Percentiles rank a stretch among this genome's conserved stretches.
These are phyloP conservation scores for Ashbya aceris DNA, from an alignment of 1,139 yeast genomes.

Conservation along the genomic window DNA sequence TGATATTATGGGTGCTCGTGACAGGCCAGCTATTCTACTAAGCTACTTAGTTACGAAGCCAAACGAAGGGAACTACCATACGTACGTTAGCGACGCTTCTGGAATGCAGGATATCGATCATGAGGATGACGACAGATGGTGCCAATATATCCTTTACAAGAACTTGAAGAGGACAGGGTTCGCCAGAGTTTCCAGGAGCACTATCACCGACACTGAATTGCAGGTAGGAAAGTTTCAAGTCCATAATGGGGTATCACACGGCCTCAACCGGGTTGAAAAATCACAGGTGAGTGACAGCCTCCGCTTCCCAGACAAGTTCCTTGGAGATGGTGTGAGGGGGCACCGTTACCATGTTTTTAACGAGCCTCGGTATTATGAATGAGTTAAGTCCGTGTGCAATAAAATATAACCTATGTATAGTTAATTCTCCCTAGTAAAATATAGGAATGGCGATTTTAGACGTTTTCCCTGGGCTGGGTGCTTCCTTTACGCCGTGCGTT, in stretches of 20 bases:
- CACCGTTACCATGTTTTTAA: slow-evolving; percentile 92
- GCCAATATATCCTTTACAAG: slow-evolving; percentile 88
- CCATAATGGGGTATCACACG: slow-evolving; percentile 37
- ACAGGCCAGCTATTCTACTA: slow-evolving; percentile 70
- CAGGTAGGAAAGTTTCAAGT: slow-evolving; percentile 88
- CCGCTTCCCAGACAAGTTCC: slow-evolving; percentile 73
- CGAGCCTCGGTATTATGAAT: slow-evolving; percentile 63
- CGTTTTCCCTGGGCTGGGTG: too few relatives aligned
- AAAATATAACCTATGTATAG: not conserved
- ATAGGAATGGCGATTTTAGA: too few relatives aligned
- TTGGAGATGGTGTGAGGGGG: slow-evolving; percentile 92
- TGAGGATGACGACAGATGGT: slow-evolving; percentile 96
- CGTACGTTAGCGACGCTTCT: slow-evolving; percentile 73
- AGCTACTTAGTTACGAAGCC: slow-evolving; percentile 89
- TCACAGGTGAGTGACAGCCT: slow-evolving; percentile 48
- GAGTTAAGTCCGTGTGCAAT: not conserved
- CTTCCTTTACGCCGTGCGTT: too few relatives aligned
- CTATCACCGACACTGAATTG: slow-evolving; percentile 93
- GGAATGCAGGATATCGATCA: slow-evolving; percentile 93
- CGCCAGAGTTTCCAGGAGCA: slow-evolving; percentile 86
- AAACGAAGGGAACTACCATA: slow-evolving; percentile 78
- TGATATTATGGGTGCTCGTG: slow-evolving; percentile 68
- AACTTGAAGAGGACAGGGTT: slow-evolving; percentile 82
- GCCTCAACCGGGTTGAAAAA: slow-evolving; percentile 45
- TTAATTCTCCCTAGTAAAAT: not conserved